Conservation (phyloP, 1,139 yeast genomes). For the Keqinozyma sinolaborantium region DNA sequence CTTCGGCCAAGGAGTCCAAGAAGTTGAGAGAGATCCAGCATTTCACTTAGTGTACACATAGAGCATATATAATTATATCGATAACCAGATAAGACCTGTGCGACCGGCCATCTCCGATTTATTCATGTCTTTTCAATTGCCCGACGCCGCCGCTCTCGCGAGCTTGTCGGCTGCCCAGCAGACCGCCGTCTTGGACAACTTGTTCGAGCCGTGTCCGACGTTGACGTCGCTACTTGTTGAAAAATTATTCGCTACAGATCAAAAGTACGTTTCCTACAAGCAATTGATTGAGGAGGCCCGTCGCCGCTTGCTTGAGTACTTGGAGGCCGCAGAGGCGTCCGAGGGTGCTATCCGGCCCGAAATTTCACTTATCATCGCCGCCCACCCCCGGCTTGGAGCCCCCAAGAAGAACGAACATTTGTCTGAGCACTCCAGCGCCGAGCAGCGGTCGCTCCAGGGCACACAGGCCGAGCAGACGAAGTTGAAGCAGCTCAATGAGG, state of each 20-base stretch:
- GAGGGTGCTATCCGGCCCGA: constrained; percentile 22
- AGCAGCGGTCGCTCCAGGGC: constrained; percentile 61
- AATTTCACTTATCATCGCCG: constrained; percentile 58
- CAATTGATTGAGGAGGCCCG: constrained; percentile 53
- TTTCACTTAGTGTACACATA: constrained; percentile 26
- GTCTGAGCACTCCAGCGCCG: constrained; percentile 65
- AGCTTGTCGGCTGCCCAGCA: constrained; percentile 16
- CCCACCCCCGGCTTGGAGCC: constrained; percentile 88
- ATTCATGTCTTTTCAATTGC: constrained; percentile 13
- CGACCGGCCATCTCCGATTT: no score
- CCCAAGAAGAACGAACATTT: constrained; percentile 37
- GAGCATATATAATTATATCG: no score
- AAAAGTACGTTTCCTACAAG: constrained; percentile 27
- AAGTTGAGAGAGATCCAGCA: constrained; percentile 47
- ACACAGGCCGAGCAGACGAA: constrained; percentile 45
- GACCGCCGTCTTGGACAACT: constrained; percentile 42
- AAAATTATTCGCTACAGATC: constrained; percentile 16
- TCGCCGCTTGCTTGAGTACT: constrained; percentile 27
- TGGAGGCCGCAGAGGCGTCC: constrained; percentile 20
- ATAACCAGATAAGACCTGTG: no score
- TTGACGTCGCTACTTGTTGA: constrained; percentile 42
- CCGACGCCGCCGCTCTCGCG: constrained; percentile 17
- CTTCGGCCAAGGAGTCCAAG: constrained; percentile 38
- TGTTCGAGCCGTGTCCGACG: constrained; percentile 67
- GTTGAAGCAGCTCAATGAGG: constrained; percentile 51